phyloP scores from a whole-genome alignment of 2,329 filamentous ascomycete species.

The Penicillium crustosum region DNA sequence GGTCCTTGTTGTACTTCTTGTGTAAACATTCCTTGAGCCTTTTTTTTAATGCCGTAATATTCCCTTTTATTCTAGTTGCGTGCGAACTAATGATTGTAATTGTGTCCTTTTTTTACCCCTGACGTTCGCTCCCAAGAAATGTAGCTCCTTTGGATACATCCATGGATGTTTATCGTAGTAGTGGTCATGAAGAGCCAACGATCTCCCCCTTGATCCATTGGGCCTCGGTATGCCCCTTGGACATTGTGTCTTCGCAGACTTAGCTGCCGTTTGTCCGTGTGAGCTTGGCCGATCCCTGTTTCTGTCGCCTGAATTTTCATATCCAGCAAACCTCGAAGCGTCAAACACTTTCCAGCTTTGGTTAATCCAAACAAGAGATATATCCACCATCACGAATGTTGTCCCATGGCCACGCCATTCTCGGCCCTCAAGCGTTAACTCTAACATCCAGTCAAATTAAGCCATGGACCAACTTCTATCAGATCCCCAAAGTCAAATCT shows the following conservation, averaged over 20 bases:
- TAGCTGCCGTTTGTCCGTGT: background rate
- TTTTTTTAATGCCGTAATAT: conserved; percentile 16
- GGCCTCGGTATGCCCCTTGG: background rate
- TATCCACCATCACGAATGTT: background rate
- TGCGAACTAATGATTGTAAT: conserved; percentile 11
- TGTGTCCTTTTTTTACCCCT: background rate
- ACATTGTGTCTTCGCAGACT: background rate
- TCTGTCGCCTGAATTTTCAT: background rate
- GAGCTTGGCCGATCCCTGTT: too few species aligned
- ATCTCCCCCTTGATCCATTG: background rate
- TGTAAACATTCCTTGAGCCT: conserved; percentile 28
- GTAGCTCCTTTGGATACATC: background rate
- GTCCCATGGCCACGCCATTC: background rate
- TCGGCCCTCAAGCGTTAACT: background rate
- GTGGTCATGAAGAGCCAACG: background rate
- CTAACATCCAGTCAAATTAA: background rate
- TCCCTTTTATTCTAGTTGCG: background rate
- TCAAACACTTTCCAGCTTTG: background rate
- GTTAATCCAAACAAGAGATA: background rate
- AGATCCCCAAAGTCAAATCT: background rate
- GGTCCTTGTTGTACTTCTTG: conserved; percentile 17
- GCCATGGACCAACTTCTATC: background rate
- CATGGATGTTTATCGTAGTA: background rate
- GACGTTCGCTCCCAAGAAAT: background rate
- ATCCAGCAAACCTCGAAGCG: background rate